Conservation (phyloP, 805 yeast genomes). For the Kodamaea kaohsiungensis region DNA sequence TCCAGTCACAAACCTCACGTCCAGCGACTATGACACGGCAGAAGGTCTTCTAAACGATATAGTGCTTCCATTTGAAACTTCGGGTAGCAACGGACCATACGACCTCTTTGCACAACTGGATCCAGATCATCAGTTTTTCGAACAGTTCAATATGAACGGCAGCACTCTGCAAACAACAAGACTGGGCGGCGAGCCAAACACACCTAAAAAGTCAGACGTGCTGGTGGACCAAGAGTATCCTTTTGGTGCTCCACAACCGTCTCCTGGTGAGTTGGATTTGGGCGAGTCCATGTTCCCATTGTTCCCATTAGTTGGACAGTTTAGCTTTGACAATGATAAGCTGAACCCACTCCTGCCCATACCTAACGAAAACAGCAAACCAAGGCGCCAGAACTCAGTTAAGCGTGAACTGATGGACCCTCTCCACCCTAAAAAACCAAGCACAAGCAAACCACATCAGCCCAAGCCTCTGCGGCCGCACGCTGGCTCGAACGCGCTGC, state of each 20-base stretch:
- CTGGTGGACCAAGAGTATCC: constrained; percentile 5
- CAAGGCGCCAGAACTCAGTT: constrained; percentile 8
- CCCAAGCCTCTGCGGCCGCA: constrained; percentile 24
- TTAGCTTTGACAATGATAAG: constrained; percentile 37
- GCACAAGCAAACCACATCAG: constrained; percentile 16
- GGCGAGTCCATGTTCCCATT: constrained; percentile 43
- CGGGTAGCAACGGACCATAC: constrained; percentile 1
- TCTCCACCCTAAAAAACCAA: constrained; percentile 4
- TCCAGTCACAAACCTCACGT: background rate
- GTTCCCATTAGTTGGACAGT: constrained; percentile 42
- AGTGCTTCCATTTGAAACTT: background rate
- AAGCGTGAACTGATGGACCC: constrained; percentile 5
- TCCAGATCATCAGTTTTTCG: background rate
- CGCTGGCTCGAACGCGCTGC: constrained; percentile 10
- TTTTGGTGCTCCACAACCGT: constrained; percentile 6
- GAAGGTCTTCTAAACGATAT: background rate
- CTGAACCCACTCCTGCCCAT: constrained; percentile 36
- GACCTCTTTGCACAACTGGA: background rate
- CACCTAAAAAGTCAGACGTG: background rate
- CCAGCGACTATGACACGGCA: background rate
- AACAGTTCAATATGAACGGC: background rate
- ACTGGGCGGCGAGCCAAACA: background rate
- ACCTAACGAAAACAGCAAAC: constrained; percentile 16
- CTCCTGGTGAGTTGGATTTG: constrained; percentile 22
- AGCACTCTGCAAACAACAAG: background rate